Base-by-base conservation (phyloP, 805 yeast species). In the Saturnispora silvae region DNA sequence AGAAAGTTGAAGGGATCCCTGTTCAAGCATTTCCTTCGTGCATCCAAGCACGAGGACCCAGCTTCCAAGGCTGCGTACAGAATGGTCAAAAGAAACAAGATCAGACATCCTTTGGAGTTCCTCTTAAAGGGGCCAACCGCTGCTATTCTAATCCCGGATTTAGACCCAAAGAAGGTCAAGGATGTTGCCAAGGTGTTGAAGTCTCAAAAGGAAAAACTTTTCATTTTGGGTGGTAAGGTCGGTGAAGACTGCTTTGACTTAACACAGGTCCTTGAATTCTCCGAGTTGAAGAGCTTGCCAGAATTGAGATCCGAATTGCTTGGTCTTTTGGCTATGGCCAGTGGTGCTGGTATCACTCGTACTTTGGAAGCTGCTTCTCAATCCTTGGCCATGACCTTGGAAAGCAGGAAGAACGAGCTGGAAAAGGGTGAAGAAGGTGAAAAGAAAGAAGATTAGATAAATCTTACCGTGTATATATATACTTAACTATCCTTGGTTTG, bases 41-140 rank as follows among this genome's bases (percentile, higher is more conserved):
- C 83, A 5, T 71, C 79, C 28, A 59, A 67, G 27, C 79, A 75
- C 49, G 58, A 57, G 2, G 94, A 87, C 54, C 96, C 97, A 2
- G 79, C 94, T 28, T 64, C 72, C 41, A 56, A 56, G 34, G 72
- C 65, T 28, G 77, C 81, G 15, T 28, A 34, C 29, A 48, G 57
- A 41, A 48, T 45, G 40, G 54, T 56, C 24, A 54, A 61, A 45
- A 66, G 67, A 47, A 63, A 60, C 38, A 57, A 60, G 25, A 60
- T 61, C 6, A 53, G 56, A 19, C 94, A 84, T 56, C 94, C 95
- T 13, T 60, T 89, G 47, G 55, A 70, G 19, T 75, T 77, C 8
- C 64, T 86, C 37, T 68, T 92, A 41, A 63, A 63, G 42, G 97
- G 97, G 7, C 96, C 97, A 18, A 79, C 95, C 3, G 94, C 94